A percentile compares a stretch with the other conserved stretches of the same genome.
Conservation (phyloP, 2,329 filamentous ascomycete species). For the Lachnellula occidentalis region DNA sequence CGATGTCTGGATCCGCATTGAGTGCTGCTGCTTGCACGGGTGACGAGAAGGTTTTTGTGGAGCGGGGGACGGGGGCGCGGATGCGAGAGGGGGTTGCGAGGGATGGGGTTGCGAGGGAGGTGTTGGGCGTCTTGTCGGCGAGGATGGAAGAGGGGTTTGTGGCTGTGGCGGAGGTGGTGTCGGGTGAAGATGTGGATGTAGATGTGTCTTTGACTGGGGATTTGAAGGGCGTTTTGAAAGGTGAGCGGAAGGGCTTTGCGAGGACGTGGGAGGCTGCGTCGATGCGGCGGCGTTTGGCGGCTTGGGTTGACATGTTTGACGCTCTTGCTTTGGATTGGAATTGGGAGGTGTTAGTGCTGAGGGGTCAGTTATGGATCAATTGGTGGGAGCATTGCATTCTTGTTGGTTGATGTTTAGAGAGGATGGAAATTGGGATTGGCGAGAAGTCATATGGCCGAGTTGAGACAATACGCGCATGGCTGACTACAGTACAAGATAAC, state of each 20-base stretch:
- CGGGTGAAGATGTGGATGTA: slow-evolving; percentile 9
- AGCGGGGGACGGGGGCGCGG: slow-evolving; percentile 4
- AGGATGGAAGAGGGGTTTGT: slow-evolving; percentile 12
- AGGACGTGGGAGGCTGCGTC: slow-evolving; percentile 53
- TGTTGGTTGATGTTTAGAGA: neutral
- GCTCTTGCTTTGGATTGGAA: slow-evolving; percentile 5
- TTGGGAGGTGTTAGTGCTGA: slow-evolving; percentile 24
- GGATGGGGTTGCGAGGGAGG: slow-evolving; percentile 5
- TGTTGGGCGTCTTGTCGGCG: slow-evolving; percentile 2
- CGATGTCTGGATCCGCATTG: slow-evolving; percentile 29
- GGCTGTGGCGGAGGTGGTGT: neutral
- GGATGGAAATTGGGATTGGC: slow-evolving; percentile 2
- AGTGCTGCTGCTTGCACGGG: slow-evolving; percentile 31
- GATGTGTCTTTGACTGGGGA: slow-evolving; percentile 15
- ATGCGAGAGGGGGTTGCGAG: slow-evolving; percentile 4
- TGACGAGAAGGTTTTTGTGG: slow-evolving; percentile 23
- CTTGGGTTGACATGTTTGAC: slow-evolving; percentile 42
- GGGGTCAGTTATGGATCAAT: slow-evolving; percentile 23
- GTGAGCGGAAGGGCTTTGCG: slow-evolving; percentile 68
- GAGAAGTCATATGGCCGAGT: neutral
- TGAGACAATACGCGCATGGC: neutral
- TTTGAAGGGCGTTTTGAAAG: slow-evolving; percentile 45
- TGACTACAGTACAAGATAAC: neutral
- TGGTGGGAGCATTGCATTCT: slow-evolving; percentile 14
- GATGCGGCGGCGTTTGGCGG: slow-evolving; percentile 59